phyloP scores from a whole-genome alignment of 768 basidiomycete species.

The Leccinum arenicola region DNA sequence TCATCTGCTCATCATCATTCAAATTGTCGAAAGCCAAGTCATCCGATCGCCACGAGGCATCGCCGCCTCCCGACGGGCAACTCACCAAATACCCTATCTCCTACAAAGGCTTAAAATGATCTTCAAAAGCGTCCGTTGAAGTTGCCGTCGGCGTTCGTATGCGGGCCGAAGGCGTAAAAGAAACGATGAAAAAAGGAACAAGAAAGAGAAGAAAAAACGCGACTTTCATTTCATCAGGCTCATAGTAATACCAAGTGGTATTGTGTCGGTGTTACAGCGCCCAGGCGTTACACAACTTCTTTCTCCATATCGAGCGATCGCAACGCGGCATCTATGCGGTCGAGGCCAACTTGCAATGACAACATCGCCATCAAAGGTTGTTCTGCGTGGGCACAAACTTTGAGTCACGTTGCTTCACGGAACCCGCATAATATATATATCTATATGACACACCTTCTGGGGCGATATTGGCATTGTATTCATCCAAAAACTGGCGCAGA shows the following conservation, averaged over 20 bases:
- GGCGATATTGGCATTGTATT: constrained; percentile 26
- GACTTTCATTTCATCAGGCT: constrained; percentile 15
- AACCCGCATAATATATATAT: not conserved
- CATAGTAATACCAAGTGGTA: not conserved
- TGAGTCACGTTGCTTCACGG: not conserved
- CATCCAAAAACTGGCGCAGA: constrained; percentile 36
- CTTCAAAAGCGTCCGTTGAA: constrained; percentile 1
- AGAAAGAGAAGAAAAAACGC: not conserved
- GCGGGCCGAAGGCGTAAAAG: not conserved
- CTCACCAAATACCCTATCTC: constrained; percentile 1
- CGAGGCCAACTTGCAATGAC: constrained; percentile 48
- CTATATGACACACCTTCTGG: constrained; percentile 26
- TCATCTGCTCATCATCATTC: not conserved
- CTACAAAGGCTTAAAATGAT: not conserved
- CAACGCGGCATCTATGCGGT: constrained; percentile 47
- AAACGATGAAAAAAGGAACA: not conserved
- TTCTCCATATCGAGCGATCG: constrained; percentile 8
- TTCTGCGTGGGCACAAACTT: constrained; percentile 13
- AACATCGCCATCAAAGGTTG: constrained; percentile 27
- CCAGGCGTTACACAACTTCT: not conserved
- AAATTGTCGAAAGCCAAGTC: not conserved
- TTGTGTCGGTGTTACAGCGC: not conserved
- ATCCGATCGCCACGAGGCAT: not conserved
- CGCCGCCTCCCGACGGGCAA: not conserved
- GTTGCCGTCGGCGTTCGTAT: not conserved